A percentile compares a stretch with the other conserved stretches of the same genome.
phyloP scores from a whole-genome alignment of 2,329 filamentous ascomycete genomes.

The Aspergillus bombycis region DNA sequence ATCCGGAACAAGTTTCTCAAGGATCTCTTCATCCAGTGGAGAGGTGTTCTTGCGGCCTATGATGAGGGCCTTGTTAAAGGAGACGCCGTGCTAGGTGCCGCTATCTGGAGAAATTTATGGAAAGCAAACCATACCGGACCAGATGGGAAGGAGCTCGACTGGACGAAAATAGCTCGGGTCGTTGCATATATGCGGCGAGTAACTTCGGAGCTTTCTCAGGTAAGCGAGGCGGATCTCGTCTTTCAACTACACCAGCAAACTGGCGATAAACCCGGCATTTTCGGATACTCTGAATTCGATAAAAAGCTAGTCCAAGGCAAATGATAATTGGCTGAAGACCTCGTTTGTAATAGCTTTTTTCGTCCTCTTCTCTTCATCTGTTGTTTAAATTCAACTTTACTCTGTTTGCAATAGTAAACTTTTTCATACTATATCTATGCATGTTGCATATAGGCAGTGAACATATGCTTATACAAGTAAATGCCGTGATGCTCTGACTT shows the following conservation, averaged over 20 bases:
- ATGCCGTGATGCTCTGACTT: not conserved
- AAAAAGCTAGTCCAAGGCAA: conserved; percentile 43
- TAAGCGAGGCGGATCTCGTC: conserved; percentile 58
- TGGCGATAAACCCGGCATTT: conserved; percentile 38
- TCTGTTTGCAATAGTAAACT: not conserved
- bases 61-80: conserved; percentile 51
- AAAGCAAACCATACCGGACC: conserved; percentile 63
- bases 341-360: not conserved
- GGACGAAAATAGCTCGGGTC: conserved; percentile 62
- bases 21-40: conserved; percentile 92
- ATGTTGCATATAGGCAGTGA: not conserved
- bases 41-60: conserved; percentile 75
- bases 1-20: conserved; percentile 69
- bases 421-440: not conserved
- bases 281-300: conserved; percentile 38
- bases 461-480: not conserved
- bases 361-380: not conserved
- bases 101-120: conserved; percentile 92
- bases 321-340: conserved; percentile 18
- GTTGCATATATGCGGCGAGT: conserved; percentile 66
- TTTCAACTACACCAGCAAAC: conserved; percentile 52
- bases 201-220: conserved; percentile 55
- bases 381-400: conserved; percentile 4
- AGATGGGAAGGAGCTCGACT: conserved; percentile 57
- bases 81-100: conserved; percentile 57